Evolutionary conservation across 768 basidiomycete genomes (phyloP).

Genomic region (Naganishia vaughanmartiniae): DNA sequence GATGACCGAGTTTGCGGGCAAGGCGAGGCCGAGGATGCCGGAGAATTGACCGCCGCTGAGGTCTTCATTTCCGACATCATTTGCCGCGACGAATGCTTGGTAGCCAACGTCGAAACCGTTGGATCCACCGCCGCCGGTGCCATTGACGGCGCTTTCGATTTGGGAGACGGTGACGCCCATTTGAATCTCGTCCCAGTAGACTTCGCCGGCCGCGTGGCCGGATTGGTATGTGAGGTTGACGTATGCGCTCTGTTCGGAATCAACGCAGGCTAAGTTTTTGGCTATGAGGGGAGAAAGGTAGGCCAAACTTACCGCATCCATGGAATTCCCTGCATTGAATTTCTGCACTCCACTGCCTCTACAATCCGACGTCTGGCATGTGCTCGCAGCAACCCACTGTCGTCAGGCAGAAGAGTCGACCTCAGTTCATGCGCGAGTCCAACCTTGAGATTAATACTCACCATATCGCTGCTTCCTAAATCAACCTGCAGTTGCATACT

Average conservation of each 20-base stretch:
- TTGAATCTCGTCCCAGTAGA: slow-evolving; percentile 48
- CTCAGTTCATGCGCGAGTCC: neutral
- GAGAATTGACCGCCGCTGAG: slow-evolving; percentile 43
- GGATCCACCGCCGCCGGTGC: slow-evolving; percentile 28
- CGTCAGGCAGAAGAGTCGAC: neutral
- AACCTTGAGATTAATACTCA: slow-evolving; percentile 28
- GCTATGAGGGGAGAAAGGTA: slow-evolving; percentile 27
- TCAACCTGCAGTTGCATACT: slow-evolving; percentile 45
- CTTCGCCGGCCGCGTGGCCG: slow-evolving; percentile 41
- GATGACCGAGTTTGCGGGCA: slow-evolving; percentile 49
- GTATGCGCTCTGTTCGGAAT: slow-evolving; percentile 25
- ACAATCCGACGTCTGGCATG: slow-evolving; percentile 32
- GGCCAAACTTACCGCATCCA: slow-evolving; percentile 34
- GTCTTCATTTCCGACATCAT: slow-evolving; percentile 41
- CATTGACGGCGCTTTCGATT: slow-evolving; percentile 28
- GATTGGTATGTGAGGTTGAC: slow-evolving; percentile 43
- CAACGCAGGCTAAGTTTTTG: slow-evolving; percentile 7
- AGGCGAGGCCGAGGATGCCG: slow-evolving; percentile 47
- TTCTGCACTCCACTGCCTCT: slow-evolving; percentile 28
- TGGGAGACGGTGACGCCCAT: slow-evolving; percentile 35
- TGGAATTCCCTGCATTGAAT: slow-evolving; percentile 28
- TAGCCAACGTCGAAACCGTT: slow-evolving; percentile 45
- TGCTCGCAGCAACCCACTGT: slow-evolving; percentile 47
- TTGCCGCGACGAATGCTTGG: slow-evolving; percentile 48
- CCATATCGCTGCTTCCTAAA: slow-evolving; percentile 50